Conservation (phyloP, 345 rosid genomes). For the Chamaenerion angustifolium region DNA sequence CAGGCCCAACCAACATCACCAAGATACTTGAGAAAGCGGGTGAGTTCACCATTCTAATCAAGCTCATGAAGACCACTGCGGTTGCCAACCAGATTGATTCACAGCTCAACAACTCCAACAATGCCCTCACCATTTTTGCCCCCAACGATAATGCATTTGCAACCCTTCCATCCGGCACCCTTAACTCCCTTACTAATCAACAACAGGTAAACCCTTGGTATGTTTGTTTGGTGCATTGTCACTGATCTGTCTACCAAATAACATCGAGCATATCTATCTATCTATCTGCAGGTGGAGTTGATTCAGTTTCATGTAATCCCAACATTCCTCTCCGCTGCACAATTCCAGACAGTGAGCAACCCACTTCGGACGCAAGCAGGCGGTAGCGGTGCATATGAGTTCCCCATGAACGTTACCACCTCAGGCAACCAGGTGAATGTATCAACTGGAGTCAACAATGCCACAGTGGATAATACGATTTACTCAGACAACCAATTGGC, state of each 20-base stretch:
- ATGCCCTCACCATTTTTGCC: slow-evolving; percentile 19
- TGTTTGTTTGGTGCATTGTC: no score
- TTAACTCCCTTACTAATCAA: slow-evolving; percentile 17
- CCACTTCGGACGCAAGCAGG: slow-evolving; percentile 26
- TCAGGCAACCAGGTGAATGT: slow-evolving; percentile 21
- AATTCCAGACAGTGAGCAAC: slow-evolving; percentile 27
- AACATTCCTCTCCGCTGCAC: slow-evolving; percentile 13
- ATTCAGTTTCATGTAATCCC: slow-evolving; percentile 27
- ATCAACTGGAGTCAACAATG: slow-evolving; percentile 21
- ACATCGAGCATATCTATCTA: no score
- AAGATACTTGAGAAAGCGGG: slow-evolving; percentile 23
- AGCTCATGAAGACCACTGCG: slow-evolving; percentile 15
- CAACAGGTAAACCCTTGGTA: slow-evolving; percentile 13
- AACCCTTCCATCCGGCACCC: slow-evolving; percentile 19
- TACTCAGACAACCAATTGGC: slow-evolving; percentile 24
- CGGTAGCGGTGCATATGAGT: slow-evolving; percentile 12
- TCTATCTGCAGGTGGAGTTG: slow-evolving; percentile 10
- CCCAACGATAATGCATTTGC: slow-evolving; percentile 22
- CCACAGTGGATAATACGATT: slow-evolving; percentile 18
- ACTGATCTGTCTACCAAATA: no score
- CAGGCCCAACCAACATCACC: slow-evolving; percentile 21
- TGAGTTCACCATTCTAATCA: slow-evolving; percentile 16
- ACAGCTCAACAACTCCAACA: slow-evolving; percentile 23
- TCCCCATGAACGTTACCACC: slow-evolving; percentile 18
- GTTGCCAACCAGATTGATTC: slow-evolving; percentile 12